Conservation (phyloP, 1,284 basidiomycete genomes). For the Puccinia triticina region DNA sequence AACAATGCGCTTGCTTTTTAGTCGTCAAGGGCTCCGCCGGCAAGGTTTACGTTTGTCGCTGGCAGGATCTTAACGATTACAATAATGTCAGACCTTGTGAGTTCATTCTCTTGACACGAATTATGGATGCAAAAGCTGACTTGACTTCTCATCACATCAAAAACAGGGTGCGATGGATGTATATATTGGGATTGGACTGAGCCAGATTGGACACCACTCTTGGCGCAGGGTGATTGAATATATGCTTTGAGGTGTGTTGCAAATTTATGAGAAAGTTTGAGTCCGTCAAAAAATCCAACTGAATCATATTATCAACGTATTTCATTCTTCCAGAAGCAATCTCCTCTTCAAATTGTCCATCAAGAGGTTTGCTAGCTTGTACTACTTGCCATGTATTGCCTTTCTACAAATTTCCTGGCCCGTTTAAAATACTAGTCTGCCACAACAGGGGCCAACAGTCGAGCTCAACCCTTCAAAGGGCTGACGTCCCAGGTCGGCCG, state of each 20-base stretch:
- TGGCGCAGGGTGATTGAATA: neutral
- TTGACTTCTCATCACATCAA: neutral
- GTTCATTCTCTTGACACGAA: neutral
- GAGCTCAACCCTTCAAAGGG: too few relatives aligned
- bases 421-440: too few relatives aligned
- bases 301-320: neutral
- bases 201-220: conserved; percentile 4
- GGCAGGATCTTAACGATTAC: neutral
- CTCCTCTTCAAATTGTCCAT: too few relatives aligned
- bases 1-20: neutral
- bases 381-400: too few relatives aligned
- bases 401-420: too few relatives aligned
- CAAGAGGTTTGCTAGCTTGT: too few relatives aligned
- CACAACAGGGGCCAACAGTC: too few relatives aligned
- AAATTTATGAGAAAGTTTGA: neutral
- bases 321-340: too few relatives aligned
- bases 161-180: neutral
- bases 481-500: too few relatives aligned
- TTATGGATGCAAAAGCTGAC: neutral
- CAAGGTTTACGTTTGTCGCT: neutral
- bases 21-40: neutral
- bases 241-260: neutral
- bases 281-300: neutral
- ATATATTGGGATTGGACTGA: neutral
- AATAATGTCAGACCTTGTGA: conserved; percentile 7